Conservation (phyloP, 2,329 filamentous ascomycete species). For the Fusarium coicis region DNA sequence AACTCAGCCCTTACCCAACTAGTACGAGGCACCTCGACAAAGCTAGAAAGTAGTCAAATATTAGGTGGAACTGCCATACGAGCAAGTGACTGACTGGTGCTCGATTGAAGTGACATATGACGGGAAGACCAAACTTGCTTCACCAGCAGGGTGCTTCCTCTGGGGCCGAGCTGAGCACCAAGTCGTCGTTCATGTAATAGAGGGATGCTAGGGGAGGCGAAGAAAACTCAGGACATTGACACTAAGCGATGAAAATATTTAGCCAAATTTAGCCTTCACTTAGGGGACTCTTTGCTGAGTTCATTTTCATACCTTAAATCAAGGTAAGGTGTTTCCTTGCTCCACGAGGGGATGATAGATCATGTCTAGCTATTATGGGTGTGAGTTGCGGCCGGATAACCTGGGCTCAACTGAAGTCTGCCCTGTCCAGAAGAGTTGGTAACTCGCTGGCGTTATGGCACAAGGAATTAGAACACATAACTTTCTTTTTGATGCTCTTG, state of each 20-base stretch:
- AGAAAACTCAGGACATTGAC: no score
- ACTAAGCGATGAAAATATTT: no score
- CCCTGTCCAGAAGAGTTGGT: background rate
- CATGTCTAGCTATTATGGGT: no score
- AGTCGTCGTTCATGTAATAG: background rate
- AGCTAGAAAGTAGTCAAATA: background rate
- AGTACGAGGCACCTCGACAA: no score
- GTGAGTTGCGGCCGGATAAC: fast-evolving
- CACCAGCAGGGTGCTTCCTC: background rate
- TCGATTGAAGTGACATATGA: background rate
- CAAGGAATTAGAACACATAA: background rate
- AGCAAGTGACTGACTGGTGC: no score
- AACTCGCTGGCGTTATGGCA: background rate
- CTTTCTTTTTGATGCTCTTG: background rate
- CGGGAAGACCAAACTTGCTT: background rate
- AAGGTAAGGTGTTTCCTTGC: no score
- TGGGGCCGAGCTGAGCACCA: background rate
- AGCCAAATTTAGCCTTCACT: no score
- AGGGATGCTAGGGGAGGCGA: no score
- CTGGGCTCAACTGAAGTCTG: no score
- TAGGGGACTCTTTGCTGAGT: no score
- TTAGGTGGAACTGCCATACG: fast-evolving
- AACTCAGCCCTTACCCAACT: background rate
- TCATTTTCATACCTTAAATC: no score
- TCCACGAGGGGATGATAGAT: no score